Base-by-base conservation (phyloP, 2,329 filamentous ascomycete species). In the Fusarium sp. region DNA sequence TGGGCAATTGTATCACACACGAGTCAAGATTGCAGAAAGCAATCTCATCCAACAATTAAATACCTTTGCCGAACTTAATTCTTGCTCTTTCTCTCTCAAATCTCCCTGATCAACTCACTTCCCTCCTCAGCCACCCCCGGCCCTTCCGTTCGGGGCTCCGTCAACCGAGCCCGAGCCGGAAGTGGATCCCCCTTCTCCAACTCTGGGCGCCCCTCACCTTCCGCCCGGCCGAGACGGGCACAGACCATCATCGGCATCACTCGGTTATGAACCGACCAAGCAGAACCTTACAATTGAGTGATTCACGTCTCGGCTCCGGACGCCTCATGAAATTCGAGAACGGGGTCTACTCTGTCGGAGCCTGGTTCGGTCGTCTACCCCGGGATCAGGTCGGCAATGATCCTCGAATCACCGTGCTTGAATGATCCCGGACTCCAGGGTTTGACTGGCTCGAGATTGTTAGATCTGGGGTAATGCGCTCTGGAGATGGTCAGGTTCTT, bases 171-270 rank as follows among this genome's bases (percentile, higher is more conserved):
- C 66, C 64, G 69, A 72, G 48, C 39, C 71, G 57, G 56, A 48
- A 61, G 63, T 59, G 73, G 72, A 70, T 32, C 30, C 57, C 71
- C 7, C 71, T 67, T 73, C 73, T 72, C 74, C 67, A 72, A 64
- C 18, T 52, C 27, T 32, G 25, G 48, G 25, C 37, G 20, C 30
- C 43, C 66, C 43, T 48, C 69, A 73, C 67, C 74, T 78, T 78
- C 76, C 76, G 76, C 34, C 76, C 73, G 76, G 70, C 76, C 77
- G 77, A 79, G 66, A 70, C 20, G 66, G 67, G 77, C 77, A 79
- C 77, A 70, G 77, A 78, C 77, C 76, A 77, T 10, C n/a, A 70
- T 78, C 77, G 77, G 77, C 75, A 73, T 70, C 71, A 70, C 54
- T 79, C 77, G 77, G 77, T 76, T 78, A 79, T 73, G 48, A 60